A percentile compares a stretch with the other conserved stretches of the same genome.
Evolutionary conservation across 2,329 filamentous ascomycete genomes (phyloP).

Genomic region (Hirsutella minnesotensis): DNA sequence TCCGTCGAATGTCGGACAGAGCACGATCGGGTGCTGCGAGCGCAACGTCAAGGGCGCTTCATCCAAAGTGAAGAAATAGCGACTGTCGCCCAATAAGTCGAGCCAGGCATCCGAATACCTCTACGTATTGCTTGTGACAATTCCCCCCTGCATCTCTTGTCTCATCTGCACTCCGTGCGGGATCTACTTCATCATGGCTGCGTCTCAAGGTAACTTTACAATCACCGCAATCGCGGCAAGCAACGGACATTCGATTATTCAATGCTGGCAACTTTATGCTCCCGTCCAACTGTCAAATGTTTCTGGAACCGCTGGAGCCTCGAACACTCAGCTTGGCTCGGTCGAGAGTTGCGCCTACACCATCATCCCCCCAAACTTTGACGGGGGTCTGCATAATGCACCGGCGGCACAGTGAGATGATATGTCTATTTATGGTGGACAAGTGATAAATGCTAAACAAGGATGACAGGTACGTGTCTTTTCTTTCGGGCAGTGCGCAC

Average conservation of each 20-base stretch:
- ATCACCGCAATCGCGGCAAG: background rate
- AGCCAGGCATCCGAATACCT: too few species aligned
- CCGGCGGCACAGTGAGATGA: background rate
- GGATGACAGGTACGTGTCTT: background rate
- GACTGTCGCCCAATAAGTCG: too few species aligned
- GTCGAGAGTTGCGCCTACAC: background rate
- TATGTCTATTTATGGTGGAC: background rate
- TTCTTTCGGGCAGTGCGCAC: background rate
- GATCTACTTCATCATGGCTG: background rate
- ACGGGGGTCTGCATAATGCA: background rate
- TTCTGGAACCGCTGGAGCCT: background rate
- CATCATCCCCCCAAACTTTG: background rate
- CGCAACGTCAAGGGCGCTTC: too few species aligned
- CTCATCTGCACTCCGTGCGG: background rate
- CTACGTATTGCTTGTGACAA: too few species aligned
- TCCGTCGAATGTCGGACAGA: too few species aligned
- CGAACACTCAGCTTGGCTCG: background rate
- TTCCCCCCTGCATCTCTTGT: too few species aligned
- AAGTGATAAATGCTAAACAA: background rate
- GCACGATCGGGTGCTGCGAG: too few species aligned
- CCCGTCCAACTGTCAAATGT: background rate
- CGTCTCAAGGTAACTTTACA: background rate
- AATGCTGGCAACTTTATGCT: background rate
- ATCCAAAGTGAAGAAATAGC: too few species aligned
- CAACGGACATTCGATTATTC: background rate